A percentile compares a stretch with the other conserved stretches of the same genome.
These are phyloP conservation scores for Eucalyptus cladocalyx DNA, from an alignment of 345 rosid genomes.

Conservation along the genomic window DNA sequence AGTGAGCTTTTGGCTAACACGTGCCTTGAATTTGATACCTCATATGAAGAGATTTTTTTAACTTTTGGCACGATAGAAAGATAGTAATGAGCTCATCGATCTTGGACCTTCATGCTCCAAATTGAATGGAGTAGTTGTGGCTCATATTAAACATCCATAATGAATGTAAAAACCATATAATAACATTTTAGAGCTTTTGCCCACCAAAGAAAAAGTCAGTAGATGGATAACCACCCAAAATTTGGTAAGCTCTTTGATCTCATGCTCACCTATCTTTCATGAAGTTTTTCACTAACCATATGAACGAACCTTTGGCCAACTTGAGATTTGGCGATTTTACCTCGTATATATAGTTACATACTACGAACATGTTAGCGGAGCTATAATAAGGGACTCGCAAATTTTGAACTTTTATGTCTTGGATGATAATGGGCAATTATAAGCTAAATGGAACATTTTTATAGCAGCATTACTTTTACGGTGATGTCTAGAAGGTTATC, in stretches of 20 bases:
- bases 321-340: neutral
- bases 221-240: neutral
- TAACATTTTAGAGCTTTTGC: neutral
- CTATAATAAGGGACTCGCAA: neutral
- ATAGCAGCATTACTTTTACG: neutral
- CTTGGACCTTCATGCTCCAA: neutral
- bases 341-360: neutral
- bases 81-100: neutral
- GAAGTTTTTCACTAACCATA: neutral
- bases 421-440: neutral
- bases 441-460: neutral
- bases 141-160: neutral
- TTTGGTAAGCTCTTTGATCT: neutral
- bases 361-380: accelerated
- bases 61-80: neutral
- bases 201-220: neutral
- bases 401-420: neutral
- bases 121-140: neutral
- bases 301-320: neutral
- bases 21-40: neutral
- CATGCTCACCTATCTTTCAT: neutral
- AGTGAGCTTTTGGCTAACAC: neutral
- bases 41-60: neutral
- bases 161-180: neutral
- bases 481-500: neutral